Percentiles rank a stretch among this genome's conserved stretches.
Conservation (phyloP, 306 rosid genomes). For the Cicer chorassanicum region DNA sequence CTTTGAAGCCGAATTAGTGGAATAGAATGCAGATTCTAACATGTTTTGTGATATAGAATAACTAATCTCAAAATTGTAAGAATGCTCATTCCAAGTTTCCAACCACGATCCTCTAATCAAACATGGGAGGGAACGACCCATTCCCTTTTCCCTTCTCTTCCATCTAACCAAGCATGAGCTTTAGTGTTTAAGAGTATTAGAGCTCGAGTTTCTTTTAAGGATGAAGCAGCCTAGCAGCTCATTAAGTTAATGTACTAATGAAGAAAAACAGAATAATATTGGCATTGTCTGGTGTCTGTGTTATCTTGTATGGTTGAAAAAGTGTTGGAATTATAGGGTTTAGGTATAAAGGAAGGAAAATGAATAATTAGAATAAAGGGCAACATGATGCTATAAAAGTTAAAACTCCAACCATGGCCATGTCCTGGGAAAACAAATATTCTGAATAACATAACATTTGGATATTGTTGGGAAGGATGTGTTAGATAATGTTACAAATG, state of each 20-base stretch:
- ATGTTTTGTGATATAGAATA: not conserved
- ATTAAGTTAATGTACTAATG: too few relatives aligned
- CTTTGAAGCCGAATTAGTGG: not conserved
- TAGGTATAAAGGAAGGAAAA: not conserved
- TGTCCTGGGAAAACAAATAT: too few relatives aligned
- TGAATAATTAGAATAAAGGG: not conserved
- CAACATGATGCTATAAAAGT: too few relatives aligned
- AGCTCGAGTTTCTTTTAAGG: not conserved
- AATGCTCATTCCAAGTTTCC: constrained; percentile 4
- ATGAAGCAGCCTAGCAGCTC: not conserved
- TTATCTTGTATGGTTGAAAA: too few relatives aligned
- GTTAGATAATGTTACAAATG: too few relatives aligned
- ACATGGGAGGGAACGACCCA: not conserved
- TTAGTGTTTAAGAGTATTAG: not conserved
- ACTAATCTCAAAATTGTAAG: not conserved
- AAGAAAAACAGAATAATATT: not conserved
- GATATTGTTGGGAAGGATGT: too few relatives aligned
- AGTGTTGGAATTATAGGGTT: not conserved
- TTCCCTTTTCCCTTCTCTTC: not conserved
- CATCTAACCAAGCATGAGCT: not conserved
- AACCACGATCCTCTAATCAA: not conserved
- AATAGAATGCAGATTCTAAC: not conserved
- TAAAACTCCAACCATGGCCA: too few relatives aligned
- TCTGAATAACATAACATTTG: too few relatives aligned
- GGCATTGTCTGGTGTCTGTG: too few relatives aligned